phyloP scores from a whole-genome alignment of 768 basidiomycete species.

The Auricularia auricula-judae region DNA sequence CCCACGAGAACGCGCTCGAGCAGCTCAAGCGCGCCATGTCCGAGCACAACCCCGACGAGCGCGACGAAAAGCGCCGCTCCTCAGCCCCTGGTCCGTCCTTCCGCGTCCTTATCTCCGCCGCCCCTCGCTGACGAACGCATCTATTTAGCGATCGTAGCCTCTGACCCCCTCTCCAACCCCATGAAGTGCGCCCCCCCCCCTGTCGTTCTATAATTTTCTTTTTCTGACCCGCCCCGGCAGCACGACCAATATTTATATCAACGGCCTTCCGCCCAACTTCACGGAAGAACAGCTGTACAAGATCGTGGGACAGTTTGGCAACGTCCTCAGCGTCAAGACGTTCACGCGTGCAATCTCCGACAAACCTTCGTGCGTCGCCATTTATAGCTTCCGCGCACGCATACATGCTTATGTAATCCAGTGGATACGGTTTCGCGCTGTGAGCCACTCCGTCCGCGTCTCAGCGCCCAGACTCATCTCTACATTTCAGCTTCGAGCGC shows the following conservation, averaged over 20 bases:
- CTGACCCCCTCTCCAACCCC: background rate
- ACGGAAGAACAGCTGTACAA: conserved; percentile 70
- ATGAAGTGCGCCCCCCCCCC: background rate
- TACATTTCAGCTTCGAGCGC: conserved; percentile 43
- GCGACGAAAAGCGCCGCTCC: background rate
- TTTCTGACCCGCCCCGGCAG: conserved; percentile 3
- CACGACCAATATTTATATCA: conserved; percentile 81
- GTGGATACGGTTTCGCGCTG: conserved; percentile 73
- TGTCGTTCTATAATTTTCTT: background rate
- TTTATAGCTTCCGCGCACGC: background rate
- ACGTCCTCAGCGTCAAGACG: conserved; percentile 66
- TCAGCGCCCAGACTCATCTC: background rate
- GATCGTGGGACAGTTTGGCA: conserved; percentile 61
- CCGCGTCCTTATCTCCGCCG: background rate
- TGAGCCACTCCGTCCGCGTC: conserved; percentile 25
- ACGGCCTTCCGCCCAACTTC: conserved; percentile 74
- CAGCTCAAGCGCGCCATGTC: background rate
- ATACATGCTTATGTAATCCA: conserved; percentile 16
- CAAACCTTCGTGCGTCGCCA: conserved; percentile 33
- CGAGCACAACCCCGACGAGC: background rate
- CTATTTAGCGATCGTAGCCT: background rate
- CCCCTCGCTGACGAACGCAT: background rate
- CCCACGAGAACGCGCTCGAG: background rate
- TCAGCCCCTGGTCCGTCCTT: background rate
- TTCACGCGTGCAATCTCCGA: conserved; percentile 78